phyloP scores from a whole-genome alignment of 83 land plant genomes.

The Picea engelmannii region DNA sequence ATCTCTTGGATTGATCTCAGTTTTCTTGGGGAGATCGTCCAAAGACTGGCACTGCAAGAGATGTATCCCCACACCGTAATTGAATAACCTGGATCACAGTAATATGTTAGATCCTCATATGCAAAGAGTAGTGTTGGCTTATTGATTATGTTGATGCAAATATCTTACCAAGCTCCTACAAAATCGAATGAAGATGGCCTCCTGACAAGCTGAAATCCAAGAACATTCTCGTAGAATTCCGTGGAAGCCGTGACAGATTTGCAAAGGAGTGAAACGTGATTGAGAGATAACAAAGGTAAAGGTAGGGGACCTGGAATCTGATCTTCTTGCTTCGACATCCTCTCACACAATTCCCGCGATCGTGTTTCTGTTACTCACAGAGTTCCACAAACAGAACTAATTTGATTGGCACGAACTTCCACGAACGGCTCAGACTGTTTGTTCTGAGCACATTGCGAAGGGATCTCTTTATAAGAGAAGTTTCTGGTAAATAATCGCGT shows the following conservation, averaged over 20 bases:
- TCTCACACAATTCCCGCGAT: too few species aligned
- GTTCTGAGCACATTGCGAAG: too few species aligned
- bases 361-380: too few species aligned
- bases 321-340: too few species aligned
- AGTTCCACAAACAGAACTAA: too few species aligned
- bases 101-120: too few species aligned
- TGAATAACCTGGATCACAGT: conserved; percentile 42
- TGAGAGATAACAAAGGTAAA: conserved; percentile 29
- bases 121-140: not conserved
- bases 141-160: not conserved
- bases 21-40: conserved; percentile 9
- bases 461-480: too few species aligned
- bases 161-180: conserved; percentile 35
- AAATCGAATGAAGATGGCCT: conserved; percentile 38
- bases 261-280: conserved; percentile 37
- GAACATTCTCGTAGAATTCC: conserved; percentile 29
- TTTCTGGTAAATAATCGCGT: too few species aligned
- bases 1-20: conserved; percentile 55
- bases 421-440: too few species aligned
- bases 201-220: conserved; percentile 29
- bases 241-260: conserved; percentile 20
- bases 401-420: too few species aligned
- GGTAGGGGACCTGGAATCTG: conserved; percentile 16
- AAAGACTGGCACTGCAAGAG: conserved; percentile 32
- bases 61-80: conserved; percentile 69